Conservation (phyloP, 2,329 filamentous ascomycete genomes). For the Calonectria fujianensis region DNA sequence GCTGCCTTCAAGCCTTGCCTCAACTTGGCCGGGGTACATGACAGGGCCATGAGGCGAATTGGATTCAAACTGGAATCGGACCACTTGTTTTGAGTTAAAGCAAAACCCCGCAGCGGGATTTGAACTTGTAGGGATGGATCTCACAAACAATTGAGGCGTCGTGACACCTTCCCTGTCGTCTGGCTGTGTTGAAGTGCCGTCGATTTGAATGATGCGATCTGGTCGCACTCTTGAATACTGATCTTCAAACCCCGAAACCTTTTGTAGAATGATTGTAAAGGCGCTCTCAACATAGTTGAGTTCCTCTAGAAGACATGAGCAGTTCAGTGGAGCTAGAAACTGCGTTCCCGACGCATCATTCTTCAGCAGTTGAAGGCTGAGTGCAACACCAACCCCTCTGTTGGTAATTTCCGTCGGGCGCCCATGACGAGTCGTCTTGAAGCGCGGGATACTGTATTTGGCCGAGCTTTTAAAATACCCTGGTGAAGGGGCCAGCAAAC, state of each 20-base stretch:
- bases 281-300: neutral
- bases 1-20: neutral
- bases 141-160: neutral
- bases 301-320: neutral
- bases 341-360: constrained; percentile 8
- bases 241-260: constrained; percentile 1
- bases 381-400: constrained; percentile 4
- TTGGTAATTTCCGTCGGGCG: constrained; percentile 26
- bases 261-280: constrained; percentile 18
- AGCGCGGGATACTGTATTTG: neutral
- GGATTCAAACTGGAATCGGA: neutral
- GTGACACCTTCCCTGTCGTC: neutral
- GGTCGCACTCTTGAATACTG: constrained; percentile 18
- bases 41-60: neutral
- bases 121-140: neutral
- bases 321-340: constrained; percentile 17
- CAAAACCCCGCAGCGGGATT: constrained; percentile 14
- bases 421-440: constrained; percentile 12
- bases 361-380: neutral
- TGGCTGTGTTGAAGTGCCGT: neutral
- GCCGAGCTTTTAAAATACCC: constrained; percentile 20
- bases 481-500: constrained; percentile 9
- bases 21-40: constrained; percentile 8
- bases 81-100: neutral
- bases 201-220: constrained; percentile 1